Percentiles rank a stretch among this genome's conserved stretches.
phyloP scores from a whole-genome alignment of 1,139 yeast genomes.

The Taphrina flavorubra region DNA sequence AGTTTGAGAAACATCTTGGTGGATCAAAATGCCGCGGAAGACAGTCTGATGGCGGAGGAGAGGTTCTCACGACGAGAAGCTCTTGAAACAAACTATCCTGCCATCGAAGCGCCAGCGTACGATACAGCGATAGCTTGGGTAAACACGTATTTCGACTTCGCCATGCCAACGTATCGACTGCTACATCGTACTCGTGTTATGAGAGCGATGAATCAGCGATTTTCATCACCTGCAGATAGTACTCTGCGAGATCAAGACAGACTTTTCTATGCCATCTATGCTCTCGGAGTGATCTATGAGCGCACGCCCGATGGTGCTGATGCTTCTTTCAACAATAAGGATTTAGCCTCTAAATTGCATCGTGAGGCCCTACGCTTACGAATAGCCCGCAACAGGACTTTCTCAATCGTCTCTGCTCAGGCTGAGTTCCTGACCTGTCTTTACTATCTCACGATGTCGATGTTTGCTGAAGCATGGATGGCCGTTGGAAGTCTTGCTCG shows the following conservation, averaged over 20 bases:
- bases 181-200: slow-evolving; percentile 2
- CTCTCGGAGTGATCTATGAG: slow-evolving; percentile 15
- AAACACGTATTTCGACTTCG: slow-evolving; percentile 14
- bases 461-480: slow-evolving; percentile 15
- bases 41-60: slow-evolving; percentile 8
- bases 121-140: slow-evolving; percentile 3
- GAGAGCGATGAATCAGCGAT: neutral
- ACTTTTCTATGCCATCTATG: slow-evolving; percentile 9
- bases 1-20: slow-evolving; percentile 4
- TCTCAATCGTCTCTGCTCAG: slow-evolving; percentile 9
- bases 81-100: neutral
- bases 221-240: neutral
- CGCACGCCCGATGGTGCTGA: neutral
- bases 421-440: slow-evolving; percentile 6
- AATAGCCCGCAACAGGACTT: slow-evolving; percentile 3
- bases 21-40: slow-evolving; percentile 11
- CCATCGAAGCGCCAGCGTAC: neutral
- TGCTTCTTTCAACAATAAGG: neutral
- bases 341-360: neutral
- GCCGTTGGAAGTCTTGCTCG: slow-evolving; percentile 18
- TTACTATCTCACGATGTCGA: slow-evolving; percentile 1
- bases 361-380: slow-evolving; percentile 1
- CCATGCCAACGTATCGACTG: slow-evolving; percentile 10
- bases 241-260: slow-evolving; percentile 3
- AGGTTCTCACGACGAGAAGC: slow-evolving; percentile 4